Conservation (phyloP, 1,139 yeast species). For the Blastobotrys niveus region DNA sequence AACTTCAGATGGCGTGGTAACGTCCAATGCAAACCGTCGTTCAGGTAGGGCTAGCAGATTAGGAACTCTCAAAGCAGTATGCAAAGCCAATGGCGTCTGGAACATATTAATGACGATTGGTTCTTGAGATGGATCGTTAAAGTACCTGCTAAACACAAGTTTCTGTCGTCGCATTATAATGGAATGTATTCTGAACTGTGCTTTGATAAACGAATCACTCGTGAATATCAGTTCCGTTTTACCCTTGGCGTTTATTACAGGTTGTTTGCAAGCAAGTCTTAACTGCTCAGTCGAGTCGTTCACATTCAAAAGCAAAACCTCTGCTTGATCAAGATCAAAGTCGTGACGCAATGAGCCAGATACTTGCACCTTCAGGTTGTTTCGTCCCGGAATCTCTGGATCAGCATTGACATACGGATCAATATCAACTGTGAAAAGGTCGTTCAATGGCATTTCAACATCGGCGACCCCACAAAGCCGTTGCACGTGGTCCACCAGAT, state of each 20-base stretch:
- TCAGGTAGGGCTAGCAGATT: constrained; percentile 20
- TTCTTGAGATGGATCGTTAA: constrained; percentile 15
- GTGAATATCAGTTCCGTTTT: constrained; percentile 11
- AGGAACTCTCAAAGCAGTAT: constrained; percentile 22
- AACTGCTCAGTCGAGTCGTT: constrained; percentile 10
- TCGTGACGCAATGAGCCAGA: constrained; percentile 9
- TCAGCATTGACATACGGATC: constrained; percentile 19
- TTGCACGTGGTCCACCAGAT: constrained; percentile 21
- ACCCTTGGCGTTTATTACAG: background rate
- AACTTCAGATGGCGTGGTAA: constrained; percentile 18
- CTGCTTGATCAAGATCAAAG: constrained; percentile 19
- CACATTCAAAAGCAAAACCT: constrained; percentile 11
- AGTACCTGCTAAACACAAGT: constrained; percentile 25
- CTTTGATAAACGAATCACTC: constrained; percentile 23
- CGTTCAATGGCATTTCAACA: constrained; percentile 17
- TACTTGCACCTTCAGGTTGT: background rate
- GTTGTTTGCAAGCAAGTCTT: background rate
- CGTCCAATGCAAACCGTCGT: constrained; percentile 19
- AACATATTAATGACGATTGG: constrained; percentile 21
- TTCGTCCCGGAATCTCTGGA: constrained; percentile 5
- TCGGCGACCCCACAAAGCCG: constrained; percentile 15
- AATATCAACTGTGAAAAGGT: constrained; percentile 21
- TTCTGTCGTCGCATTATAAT: constrained; percentile 25
- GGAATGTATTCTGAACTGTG: constrained; percentile 26
- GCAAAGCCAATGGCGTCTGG: constrained; percentile 22